Evolutionary conservation across 1,139 yeast species (phyloP), one percentile per base, ranked within the genome.

Genomic region (Protomyces inouyei): DNA sequence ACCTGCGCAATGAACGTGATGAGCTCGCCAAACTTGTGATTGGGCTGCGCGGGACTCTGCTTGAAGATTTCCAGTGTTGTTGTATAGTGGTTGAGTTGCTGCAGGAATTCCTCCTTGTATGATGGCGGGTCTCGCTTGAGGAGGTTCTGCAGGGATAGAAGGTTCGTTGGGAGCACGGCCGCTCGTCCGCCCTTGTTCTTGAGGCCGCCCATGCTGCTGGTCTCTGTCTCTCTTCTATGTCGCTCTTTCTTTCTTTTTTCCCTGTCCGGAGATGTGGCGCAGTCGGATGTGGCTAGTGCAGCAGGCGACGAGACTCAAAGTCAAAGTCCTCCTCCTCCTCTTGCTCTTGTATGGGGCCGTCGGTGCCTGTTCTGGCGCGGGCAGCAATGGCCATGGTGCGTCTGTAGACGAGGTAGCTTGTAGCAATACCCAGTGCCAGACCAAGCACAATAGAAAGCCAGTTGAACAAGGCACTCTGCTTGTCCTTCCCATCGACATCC

Each of bases 1-100:
- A 93, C 97, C 56, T 96, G 97, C 12, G 96, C 83, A 57, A 95
- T 87, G 73, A 93, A 92, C 0, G 97, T 96, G 60, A 93, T 85
- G 67, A 92, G 79, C 69, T 91, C 98, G 18, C 83, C 83, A 74
- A 93, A 89, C 71, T 90, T 95, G 14, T 80, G 80, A 69, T 85
- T 84, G 37, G 71, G 69, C 18, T 64, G 53, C 21, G 68, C 46
- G 0, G 81, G 79, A 74, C 86, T 85, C 70, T 83, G 78, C 75
- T 89, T 78, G 72, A 89, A 90, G 67, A 95, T 87, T 73, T 92
- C 97, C 74, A 96, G 79, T 65, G 91, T 78, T 0, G 98, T 88
- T 74, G 88, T 91, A 75, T 93, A 93, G 75, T 95, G 98, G 64
- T 93, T 83, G 74, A 86, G 90, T 74, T 95, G 98, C 71, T 91